Percentiles rank a stretch among this genome's conserved stretches.
These are phyloP conservation scores for Didymella keratinophila DNA, from an alignment of 2,329 filamentous ascomycete genomes.

Conservation along the genomic window DNA sequence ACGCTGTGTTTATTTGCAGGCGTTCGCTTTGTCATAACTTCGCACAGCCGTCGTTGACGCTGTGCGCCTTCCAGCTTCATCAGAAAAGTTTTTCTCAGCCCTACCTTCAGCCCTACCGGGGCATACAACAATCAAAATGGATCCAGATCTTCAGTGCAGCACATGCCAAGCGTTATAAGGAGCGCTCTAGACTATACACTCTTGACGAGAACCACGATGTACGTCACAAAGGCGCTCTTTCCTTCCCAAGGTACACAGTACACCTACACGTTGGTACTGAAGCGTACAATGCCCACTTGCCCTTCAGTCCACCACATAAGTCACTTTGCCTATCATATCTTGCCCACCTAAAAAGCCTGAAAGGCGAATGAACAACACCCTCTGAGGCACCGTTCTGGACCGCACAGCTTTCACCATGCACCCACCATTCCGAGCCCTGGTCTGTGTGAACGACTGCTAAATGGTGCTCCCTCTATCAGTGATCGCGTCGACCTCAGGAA, in stretches of 20 bases:
- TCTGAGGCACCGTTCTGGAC: neutral
- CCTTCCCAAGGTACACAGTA: neutral
- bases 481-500: neutral
- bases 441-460: slow-evolving; percentile 12
- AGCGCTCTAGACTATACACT: slow-evolving; percentile 20
- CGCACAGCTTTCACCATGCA: neutral
- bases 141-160: slow-evolving; percentile 26
- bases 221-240: slow-evolving; percentile 22
- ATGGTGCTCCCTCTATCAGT: neutral
- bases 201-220: slow-evolving; percentile 19
- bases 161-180: slow-evolving; percentile 27
- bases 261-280: neutral
- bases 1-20: neutral
- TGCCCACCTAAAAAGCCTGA: neutral
- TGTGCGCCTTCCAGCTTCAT: slow-evolving; percentile 5
- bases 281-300: neutral
- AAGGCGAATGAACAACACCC: neutral
- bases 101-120: slow-evolving; percentile 5
- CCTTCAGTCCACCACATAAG: neutral
- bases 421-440: neutral
- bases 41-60: neutral
- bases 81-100: slow-evolving; percentile 14
- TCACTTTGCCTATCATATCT: neutral
- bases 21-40: neutral
- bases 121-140: slow-evolving; percentile 24